Evolutionary conservation across 805 yeast genomes (phyloP), one percentile per base, ranked within the genome.

Genomic region (Blastobotrys chiropterorum): DNA sequence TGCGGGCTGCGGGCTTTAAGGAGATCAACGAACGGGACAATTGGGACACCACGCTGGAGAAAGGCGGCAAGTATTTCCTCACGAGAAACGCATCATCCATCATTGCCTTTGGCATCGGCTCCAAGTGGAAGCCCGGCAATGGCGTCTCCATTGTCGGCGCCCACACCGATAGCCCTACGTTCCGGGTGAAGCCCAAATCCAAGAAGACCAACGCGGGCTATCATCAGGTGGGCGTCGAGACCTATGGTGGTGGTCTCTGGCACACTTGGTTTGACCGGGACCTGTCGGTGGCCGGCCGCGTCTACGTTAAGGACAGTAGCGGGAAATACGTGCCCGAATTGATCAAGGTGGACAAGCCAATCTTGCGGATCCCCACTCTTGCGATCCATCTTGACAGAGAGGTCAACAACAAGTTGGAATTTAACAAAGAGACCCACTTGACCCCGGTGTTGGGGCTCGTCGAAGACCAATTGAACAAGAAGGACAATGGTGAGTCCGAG

Each of bases 231-330:
- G 98, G 96, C 39, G 95, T 94, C 7, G 98, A 94, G 68, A 80
- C 84, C 47, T 92, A 92, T 63, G 98, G 99, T 52, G 98, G 98
- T 38, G 94, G 96, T 48, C 82, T 90, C 51, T 94, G 97, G 82
- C 97, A 88, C 65, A 81, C 96, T 3, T 92, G 98, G 97, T 92
- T 94, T 64, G 99, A 92, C 67, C 81, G 97, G 54, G 97, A 92
- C 67, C 76, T 94, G 60, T 78, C 92, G 39, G 72, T 90, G 54
- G 98, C 97, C 6, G 99, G 99, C 14, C 76, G 98, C 59, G 96
- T 92, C 1, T 83, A 83, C 64, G 85, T 87, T 15, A 75, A 71
- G 41, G 76, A 76, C 34, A 55, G 64, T 19, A 26, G 34, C 34
- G 84, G 80, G 6, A 72, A 76, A 50, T 75, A 70, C 52, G 78